phyloP scores from a whole-genome alignment of 2,329 filamentous ascomycete genomes.

The Sphaerulina populicola region DNA sequence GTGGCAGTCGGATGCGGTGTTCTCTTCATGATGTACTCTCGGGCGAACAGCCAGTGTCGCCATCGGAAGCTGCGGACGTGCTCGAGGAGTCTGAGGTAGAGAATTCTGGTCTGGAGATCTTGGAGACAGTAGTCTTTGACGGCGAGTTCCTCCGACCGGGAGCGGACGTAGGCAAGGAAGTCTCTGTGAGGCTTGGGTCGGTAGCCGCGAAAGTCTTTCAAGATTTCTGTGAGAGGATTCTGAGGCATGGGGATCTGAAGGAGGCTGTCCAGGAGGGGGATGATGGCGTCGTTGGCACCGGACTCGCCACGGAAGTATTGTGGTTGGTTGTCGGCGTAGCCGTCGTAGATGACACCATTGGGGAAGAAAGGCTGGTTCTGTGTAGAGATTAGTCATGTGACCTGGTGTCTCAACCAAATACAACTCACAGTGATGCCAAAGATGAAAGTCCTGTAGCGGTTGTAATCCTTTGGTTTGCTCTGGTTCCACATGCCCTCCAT shows the following conservation, averaged over 20 bases:
- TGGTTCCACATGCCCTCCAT: conserved; percentile 71
- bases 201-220: conserved; percentile 82
- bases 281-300: conserved; percentile 89
- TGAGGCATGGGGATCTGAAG: conserved; percentile 78
- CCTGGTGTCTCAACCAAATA: too few species aligned
- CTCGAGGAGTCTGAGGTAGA: conserved; percentile 50
- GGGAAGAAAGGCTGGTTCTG: conserved; percentile 83
- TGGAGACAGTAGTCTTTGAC: conserved; percentile 49
- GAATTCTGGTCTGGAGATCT: conserved; percentile 31
- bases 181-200: conserved; percentile 79
- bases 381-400: neutral
- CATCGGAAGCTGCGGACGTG: conserved; percentile 75
- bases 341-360: conserved; percentile 81
- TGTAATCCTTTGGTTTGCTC: conserved; percentile 75
- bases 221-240: conserved; percentile 80
- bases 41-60: conserved; percentile 77
- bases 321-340: conserved; percentile 56
- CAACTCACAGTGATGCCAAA: conserved; percentile 66
- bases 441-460: conserved; percentile 89
- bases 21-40: conserved; percentile 75
- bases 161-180: conserved; percentile 66
- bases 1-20: conserved; percentile 70
- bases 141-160: conserved; percentile 44
- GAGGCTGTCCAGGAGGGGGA: conserved; percentile 78
- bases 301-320: conserved; percentile 83